Base-by-base conservation (phyloP, 1,139 yeast genomes). In the Geotrichum fermentans region DNA sequence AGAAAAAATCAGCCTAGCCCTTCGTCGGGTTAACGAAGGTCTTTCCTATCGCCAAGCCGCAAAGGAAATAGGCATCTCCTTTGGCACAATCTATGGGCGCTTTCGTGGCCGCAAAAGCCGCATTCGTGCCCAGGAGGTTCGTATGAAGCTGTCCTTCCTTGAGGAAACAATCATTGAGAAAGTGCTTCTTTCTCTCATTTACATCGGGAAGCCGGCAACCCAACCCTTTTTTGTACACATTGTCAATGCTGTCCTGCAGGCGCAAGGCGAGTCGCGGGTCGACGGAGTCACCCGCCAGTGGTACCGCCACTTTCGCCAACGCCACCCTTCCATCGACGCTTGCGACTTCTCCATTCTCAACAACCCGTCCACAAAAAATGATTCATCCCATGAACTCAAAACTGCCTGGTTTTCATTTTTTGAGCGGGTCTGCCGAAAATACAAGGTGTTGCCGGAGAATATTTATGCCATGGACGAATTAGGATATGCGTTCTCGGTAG, bases 1-100 rank as follows among this genome's bases (percentile, higher is more conserved):
- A 43, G 51, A 50, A 18, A 47, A 47, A 44, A 50, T 50, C 14
- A 39, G 43, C 16, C 40, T 38, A 3, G 53, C 53, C 1, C 45
- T 50, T 2, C n/a, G 40, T 13, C 48, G 53, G 8, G 51, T 50
- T 16, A 48, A 40, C 35, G 50, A 50, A 41, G 53, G 53, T 10
- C 50, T 47, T 7, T 50, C 53, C 0, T 50, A 50, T 18, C 43
- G 53, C 10, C 50, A 50, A 30, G 53, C 53, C 10, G 53, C 53
- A 1, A 50, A 50, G 26, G 53, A 50, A 34, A 50, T 50, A 22
- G 53, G 53, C 20, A 41, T 50, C n/a, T 50, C 53, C 21, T 50
- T 50, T 37, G 53, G 53, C 22, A 50, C 53, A 29, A 45, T 50
- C 16, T 50, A 50, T 37, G 53, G 53, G 6, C 53, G 53, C 10